phyloP scores from a whole-genome alignment of 2,329 filamentous ascomycete genomes.

The Pyrenophora teres region DNA sequence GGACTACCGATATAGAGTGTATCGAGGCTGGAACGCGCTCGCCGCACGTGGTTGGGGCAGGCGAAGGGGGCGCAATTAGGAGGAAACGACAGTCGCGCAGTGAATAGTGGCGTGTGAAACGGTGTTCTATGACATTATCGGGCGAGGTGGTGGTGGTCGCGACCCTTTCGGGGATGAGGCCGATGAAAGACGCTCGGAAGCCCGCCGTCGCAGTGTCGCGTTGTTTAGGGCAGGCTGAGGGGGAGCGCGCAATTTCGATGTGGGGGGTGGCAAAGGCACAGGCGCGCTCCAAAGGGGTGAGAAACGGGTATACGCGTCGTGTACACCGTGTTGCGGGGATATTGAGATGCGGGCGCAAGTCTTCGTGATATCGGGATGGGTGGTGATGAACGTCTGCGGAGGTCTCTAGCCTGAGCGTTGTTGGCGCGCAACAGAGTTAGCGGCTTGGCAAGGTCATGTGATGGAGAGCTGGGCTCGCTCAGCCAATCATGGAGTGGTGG shows the following conservation, averaged over 20 bases:
- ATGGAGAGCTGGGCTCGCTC: conserved; percentile 1
- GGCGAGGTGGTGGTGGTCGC: conserved; percentile 34
- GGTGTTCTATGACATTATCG: conserved; percentile 45
- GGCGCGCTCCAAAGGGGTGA: conserved; percentile 32
- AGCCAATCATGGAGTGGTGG: conserved; percentile 11
- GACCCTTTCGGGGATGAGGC: conserved; percentile 32
- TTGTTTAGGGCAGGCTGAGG: conserved; percentile 30
- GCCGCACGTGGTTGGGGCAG: conserved; percentile 21
- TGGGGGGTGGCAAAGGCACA: conserved; percentile 30
- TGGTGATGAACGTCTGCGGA: conserved; percentile 30
- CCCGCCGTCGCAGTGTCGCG: conserved; percentile 41
- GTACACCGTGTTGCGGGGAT: conserved; percentile 43
- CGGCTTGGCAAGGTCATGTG: conserved; percentile 27
- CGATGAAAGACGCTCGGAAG: conserved; percentile 40
- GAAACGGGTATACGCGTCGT: conserved; percentile 40
- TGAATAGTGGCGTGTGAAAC: conserved; percentile 28
- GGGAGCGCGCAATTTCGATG: conserved; percentile 35
- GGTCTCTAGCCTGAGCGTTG: conserved; percentile 18
- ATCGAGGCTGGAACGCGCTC: conserved; percentile 24
- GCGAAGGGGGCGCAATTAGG: conserved; percentile 26
- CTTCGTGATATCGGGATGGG: conserved; percentile 39
- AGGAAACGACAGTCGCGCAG: conserved; percentile 34
- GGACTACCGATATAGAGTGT: conserved; percentile 14
- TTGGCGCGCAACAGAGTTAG: conserved; percentile 16
- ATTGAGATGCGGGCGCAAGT: conserved; percentile 43